Conservation (phyloP, 2,329 filamentous ascomycete genomes). For the Aspergillus tamarii region DNA sequence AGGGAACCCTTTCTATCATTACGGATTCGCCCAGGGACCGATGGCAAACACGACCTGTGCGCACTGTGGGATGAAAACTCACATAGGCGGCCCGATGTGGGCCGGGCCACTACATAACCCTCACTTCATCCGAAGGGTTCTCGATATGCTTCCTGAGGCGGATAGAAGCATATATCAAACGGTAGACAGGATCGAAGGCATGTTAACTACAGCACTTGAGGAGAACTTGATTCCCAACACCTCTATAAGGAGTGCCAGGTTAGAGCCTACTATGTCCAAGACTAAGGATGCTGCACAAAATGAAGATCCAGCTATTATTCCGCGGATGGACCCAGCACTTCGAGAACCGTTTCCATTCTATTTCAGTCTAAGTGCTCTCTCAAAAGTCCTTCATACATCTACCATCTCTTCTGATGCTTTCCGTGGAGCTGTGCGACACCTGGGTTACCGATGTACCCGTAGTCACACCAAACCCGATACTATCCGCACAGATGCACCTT, state of each 20-base stretch:
- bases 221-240: constrained; percentile 56
- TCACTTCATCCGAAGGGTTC: constrained; percentile 77
- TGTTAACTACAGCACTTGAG: constrained; percentile 86
- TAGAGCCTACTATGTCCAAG: constrained; percentile 15
- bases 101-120: constrained; percentile 84
- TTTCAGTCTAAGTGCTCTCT: constrained; percentile 73
- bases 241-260: constrained; percentile 16
- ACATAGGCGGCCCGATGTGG: constrained; percentile 93
- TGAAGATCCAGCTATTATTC: constrained; percentile 40
- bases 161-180: constrained; percentile 77
- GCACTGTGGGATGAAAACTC: constrained; percentile 85
- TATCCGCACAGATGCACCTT: constrained; percentile 92
- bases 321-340: constrained; percentile 60
- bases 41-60: constrained; percentile 68
- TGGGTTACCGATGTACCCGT: constrained; percentile 81
- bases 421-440: constrained; percentile 75
- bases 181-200: constrained; percentile 79
- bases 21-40: constrained; percentile 73
- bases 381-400: constrained; percentile 75
- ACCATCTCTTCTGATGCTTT: constrained; percentile 80
- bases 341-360: constrained; percentile 83
- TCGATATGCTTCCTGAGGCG: constrained; percentile 70
- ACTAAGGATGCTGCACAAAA: constrained; percentile 19
- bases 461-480: constrained; percentile 89
- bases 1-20: constrained; percentile 74